Conservation (phyloP, 306 rosid species). For the Quercus suber region DNA sequence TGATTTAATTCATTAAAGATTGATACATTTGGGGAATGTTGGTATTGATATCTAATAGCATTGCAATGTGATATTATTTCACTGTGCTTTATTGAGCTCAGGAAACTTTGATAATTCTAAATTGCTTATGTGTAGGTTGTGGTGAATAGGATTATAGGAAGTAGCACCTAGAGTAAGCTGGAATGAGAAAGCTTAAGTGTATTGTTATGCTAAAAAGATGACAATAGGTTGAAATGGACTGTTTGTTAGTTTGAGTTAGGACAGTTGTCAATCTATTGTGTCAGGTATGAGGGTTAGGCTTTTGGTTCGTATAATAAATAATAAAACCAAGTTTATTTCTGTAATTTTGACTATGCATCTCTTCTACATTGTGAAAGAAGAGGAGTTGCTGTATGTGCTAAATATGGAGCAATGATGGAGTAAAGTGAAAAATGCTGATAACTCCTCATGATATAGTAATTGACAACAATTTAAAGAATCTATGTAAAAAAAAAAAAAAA, state of each 20-base stretch:
- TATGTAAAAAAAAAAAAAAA: not conserved
- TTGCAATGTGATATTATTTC: not conserved
- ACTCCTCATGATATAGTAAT: not conserved
- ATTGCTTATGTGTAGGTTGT: not conserved
- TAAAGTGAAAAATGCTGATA: not conserved
- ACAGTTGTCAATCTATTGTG: not conserved
- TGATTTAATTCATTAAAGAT: not conserved
- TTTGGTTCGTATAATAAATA: not conserved
- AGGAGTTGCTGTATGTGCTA: not conserved
- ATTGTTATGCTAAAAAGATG: slow-evolving; percentile 9
- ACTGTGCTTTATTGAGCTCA: not conserved
- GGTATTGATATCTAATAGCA: not conserved
- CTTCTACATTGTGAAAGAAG: not conserved
- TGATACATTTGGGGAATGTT: not conserved
- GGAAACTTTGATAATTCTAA: not conserved
- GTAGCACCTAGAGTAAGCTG: not conserved
- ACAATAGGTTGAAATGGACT: not conserved
- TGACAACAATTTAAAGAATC: not conserved
- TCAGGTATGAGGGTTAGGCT: not conserved
- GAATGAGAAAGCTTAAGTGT: not conserved
- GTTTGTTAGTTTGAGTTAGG: not conserved
- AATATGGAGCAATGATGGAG: not conserved
- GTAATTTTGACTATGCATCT: not conserved
- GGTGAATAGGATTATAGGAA: not conserved
- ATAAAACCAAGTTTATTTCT: not conserved